Conservation (phyloP, 2,329 filamentous ascomycete genomes). For the Teratosphaeriaceae sp. region DNA sequence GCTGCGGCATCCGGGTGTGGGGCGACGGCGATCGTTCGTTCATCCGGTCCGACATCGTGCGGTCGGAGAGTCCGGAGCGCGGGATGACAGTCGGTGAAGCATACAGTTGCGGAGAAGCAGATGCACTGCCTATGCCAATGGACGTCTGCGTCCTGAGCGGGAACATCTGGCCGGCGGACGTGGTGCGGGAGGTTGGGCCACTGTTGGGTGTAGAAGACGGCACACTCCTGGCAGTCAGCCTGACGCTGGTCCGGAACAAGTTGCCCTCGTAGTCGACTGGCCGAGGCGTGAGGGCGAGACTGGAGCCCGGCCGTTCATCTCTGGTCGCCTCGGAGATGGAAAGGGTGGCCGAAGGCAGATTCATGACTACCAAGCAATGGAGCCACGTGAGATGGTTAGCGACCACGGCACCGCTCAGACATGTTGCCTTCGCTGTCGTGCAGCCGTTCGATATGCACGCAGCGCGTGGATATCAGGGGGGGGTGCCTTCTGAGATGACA, state of each 20-base stretch:
- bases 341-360: background rate
- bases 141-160: slow-evolving; percentile 13
- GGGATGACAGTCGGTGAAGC: slow-evolving; percentile 17
- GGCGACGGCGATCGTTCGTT: slow-evolving; percentile 50
- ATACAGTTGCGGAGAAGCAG: slow-evolving; percentile 19
- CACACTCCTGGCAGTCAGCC: background rate
- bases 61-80: slow-evolving; percentile 20
- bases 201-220: background rate
- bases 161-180: slow-evolving; percentile 30
- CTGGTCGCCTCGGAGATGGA: background rate
- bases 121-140: slow-evolving; percentile 17
- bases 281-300: background rate
- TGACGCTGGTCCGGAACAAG: background rate
- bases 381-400: background rate
- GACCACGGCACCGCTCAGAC: background rate
- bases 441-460: too few relatives aligned
- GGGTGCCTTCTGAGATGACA: too few relatives aligned
- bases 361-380: background rate
- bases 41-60: slow-evolving; percentile 15
- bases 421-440: background rate
- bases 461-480: too few relatives aligned
- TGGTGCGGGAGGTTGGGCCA: slow-evolving; percentile 12
- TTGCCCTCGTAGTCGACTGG: background rate
- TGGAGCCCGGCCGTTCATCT: background rate
- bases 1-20: slow-evolving; percentile 32